phyloP scores from a whole-genome alignment of 2,329 filamentous ascomycete species.

The Penicillium sp. region DNA sequence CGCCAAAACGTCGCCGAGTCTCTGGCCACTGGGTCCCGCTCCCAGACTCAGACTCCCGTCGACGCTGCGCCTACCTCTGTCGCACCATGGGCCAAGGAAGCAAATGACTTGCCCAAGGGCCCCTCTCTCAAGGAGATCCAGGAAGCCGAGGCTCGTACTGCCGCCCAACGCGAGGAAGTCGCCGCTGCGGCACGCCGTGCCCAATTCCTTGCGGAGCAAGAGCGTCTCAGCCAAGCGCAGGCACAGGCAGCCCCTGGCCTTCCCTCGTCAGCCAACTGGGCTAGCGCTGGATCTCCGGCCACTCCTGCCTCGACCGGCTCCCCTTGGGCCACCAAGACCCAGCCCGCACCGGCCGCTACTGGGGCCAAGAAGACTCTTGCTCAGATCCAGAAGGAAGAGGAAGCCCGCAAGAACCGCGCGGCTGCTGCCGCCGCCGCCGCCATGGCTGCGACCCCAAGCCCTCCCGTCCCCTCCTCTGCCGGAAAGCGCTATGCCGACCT shows the following conservation, averaged over 20 bases:
- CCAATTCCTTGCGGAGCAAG: constrained; percentile 67
- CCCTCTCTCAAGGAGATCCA: constrained; percentile 96
- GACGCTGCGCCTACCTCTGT: constrained; percentile 69
- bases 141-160: constrained; percentile 88
- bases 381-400: constrained; percentile 96
- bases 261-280: constrained; percentile 87
- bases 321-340: constrained; percentile 53
- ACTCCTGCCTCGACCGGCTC: constrained; percentile 52
- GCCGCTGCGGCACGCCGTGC: constrained; percentile 74
- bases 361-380: constrained; percentile 81
- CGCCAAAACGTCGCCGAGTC: constrained; percentile 79
- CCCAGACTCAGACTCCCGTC: constrained; percentile 71
- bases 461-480: constrained; percentile 44
- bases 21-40: constrained; percentile 62
- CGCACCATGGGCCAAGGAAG: constrained; percentile 93
- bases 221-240: constrained; percentile 64
- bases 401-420: constrained; percentile 77
- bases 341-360: constrained; percentile 36
- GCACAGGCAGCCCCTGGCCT: constrained; percentile 68
- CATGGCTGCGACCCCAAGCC: constrained; percentile 44
- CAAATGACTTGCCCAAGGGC: constrained; percentile 68
- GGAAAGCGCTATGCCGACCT: constrained; percentile 95
- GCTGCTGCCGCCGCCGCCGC: constrained; percentile 47
- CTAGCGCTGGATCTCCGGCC: constrained; percentile 67
- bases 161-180: constrained; percentile 80